These are phyloP conservation scores for Rhizopus arrhizus DNA, from an alignment of 371 early-diverging fungal genomes.

Conservation along the genomic window DNA sequence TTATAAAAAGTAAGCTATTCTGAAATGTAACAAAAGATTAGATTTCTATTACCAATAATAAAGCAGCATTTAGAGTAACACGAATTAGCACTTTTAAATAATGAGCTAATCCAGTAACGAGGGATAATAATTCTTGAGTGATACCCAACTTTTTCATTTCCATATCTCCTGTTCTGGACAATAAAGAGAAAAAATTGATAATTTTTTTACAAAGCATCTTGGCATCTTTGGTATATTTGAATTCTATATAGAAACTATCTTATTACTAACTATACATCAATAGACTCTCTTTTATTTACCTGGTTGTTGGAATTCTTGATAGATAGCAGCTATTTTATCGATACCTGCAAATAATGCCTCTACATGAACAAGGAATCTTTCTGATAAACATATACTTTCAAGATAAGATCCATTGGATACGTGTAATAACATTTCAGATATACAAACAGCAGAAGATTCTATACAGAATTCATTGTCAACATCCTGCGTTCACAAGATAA, in stretches of 20 bases:
- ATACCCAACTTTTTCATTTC: slow-evolving; percentile 69
- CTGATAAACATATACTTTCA: slow-evolving; percentile 87
- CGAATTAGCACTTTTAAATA: slow-evolving; percentile 89
- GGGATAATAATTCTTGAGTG: slow-evolving; percentile 85
- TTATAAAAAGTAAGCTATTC: background rate
- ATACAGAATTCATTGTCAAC: background rate
- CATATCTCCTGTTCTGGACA: slow-evolving; percentile 79
- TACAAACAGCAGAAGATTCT: slow-evolving; percentile 96
- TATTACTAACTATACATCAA: background rate
- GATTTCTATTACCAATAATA: slow-evolving; percentile 60
- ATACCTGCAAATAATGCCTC: slow-evolving; percentile 90
- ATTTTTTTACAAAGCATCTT: slow-evolving; percentile 70
- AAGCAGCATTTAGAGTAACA: slow-evolving; percentile 82
- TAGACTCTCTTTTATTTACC: slow-evolving; percentile 20
- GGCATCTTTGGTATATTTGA: slow-evolving; percentile 86
- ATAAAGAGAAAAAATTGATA: slow-evolving; percentile 90
- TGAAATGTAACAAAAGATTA: too few species aligned
- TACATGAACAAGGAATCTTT: slow-evolving; percentile 89
- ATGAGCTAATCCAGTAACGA: slow-evolving; percentile 92
- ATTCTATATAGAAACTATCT: slow-evolving; percentile 41
- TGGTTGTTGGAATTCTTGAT: slow-evolving; percentile 36
- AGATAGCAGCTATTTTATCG: slow-evolving; percentile 56
- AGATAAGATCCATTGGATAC: slow-evolving; percentile 89
- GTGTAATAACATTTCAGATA: slow-evolving; percentile 94
- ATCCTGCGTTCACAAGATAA: too few species aligned